Conservation (phyloP, 2,329 filamentous ascomycete genomes). For the Curvularia sp. region DNA sequence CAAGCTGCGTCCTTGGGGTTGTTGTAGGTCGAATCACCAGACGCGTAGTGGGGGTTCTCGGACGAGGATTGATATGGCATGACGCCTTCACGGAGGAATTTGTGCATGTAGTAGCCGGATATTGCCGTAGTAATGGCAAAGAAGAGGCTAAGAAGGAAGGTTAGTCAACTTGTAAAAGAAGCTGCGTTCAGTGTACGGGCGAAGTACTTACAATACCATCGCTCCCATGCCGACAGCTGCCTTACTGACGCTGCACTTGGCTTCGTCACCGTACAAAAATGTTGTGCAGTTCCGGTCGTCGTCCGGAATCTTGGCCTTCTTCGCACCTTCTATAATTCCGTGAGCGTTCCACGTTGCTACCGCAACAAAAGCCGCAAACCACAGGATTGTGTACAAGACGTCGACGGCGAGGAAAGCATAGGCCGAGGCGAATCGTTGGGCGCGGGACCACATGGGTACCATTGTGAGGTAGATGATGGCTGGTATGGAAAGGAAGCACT, state of each 20-base stretch:
- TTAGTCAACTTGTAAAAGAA: conserved; percentile 4
- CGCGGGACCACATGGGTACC: conserved; percentile 66
- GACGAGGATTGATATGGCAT: conserved; percentile 56
- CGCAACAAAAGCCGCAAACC: conserved; percentile 65
- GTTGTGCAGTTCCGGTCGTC: conserved; percentile 59
- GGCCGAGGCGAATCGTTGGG: conserved; percentile 64
- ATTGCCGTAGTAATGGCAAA: conserved; percentile 62
- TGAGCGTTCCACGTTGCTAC: conserved; percentile 63
- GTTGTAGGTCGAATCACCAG: conserved; percentile 35
- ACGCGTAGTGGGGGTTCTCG: conserved; percentile 54
- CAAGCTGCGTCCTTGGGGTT: conserved; percentile 51
- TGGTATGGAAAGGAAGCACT: conserved; percentile 67
- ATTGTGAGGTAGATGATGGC: conserved; percentile 66
- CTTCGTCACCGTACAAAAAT: conserved; percentile 62
- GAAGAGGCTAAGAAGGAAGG: conserved; percentile 54
- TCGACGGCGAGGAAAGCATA: conserved; percentile 66
- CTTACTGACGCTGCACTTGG: conserved; percentile 64
- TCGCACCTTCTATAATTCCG: conserved; percentile 60
- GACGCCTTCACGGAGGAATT: conserved; percentile 64
- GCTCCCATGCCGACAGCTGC: conserved; percentile 64
- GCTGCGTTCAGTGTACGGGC: not conserved
- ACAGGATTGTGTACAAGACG: conserved; percentile 60
- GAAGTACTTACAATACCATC: conserved; percentile 60
- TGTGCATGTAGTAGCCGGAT: conserved; percentile 61
- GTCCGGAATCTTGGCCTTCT: conserved; percentile 50